Evolutionary conservation across 495 filamentous ascomycete species (phyloP).

Genomic region (Monascus purpureus): DNA sequence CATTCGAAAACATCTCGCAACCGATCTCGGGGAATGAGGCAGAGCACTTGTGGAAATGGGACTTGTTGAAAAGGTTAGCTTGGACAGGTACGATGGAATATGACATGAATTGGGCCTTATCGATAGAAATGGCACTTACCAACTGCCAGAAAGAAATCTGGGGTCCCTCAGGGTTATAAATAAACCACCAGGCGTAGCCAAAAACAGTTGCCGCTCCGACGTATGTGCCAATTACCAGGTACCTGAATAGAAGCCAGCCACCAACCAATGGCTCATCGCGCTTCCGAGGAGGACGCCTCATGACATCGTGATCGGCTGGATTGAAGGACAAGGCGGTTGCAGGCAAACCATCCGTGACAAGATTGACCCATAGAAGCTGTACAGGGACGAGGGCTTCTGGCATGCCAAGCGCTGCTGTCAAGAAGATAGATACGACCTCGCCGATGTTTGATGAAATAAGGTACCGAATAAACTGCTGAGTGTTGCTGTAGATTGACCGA

Average conservation of each 20-base stretch:
- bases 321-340: constrained; percentile 97
- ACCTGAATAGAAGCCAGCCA: constrained; percentile 95
- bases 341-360: constrained; percentile 94
- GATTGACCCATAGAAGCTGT: constrained; percentile 96
- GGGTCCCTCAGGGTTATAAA: constrained; percentile 85
- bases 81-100: too few relatives aligned
- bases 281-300: constrained; percentile 80
- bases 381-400: constrained; percentile 96
- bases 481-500: constrained; percentile 98
- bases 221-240: constrained; percentile 90
- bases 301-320: constrained; percentile 91
- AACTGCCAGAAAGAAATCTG: constrained; percentile 89
- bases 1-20: constrained; percentile 85
- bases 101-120: too few relatives aligned
- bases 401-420: constrained; percentile 94
- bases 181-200: constrained; percentile 99
- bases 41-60: constrained; percentile 88
- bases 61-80: constrained; percentile 24
- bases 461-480: constrained; percentile 98
- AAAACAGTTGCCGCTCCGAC: constrained; percentile 92
- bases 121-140: too few relatives aligned
- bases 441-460: constrained; percentile 98
- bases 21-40: constrained; percentile 80
- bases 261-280: constrained; percentile 84
- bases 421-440: constrained; percentile 98